phyloP scores from a whole-genome alignment of 2,329 filamentous ascomycete genomes.

The Paecilomyces sp. region DNA sequence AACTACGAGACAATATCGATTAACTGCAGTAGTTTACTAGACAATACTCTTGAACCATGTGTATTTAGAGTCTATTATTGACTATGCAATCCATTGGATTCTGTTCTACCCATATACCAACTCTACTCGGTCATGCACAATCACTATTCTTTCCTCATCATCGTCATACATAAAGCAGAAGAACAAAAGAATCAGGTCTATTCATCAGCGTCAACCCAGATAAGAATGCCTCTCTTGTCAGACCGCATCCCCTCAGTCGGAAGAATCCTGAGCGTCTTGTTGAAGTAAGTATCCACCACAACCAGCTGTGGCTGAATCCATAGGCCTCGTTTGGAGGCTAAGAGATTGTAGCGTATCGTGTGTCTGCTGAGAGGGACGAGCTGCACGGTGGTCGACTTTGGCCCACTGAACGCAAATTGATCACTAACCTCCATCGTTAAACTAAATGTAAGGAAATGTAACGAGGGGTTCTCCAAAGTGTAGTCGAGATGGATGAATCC shows the following conservation, averaged over 20 bases:
- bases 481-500: slow-evolving; percentile 48
- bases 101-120: background rate
- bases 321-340: slow-evolving; percentile 56
- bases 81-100: background rate
- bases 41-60: background rate
- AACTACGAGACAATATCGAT: too few species aligned
- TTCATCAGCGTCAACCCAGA: slow-evolving; percentile 38
- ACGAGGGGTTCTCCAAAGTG: slow-evolving; percentile 87
- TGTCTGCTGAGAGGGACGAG: slow-evolving; percentile 75
- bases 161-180: background rate
- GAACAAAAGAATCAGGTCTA: slow-evolving; percentile 4
- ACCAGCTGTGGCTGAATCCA: slow-evolving; percentile 69
- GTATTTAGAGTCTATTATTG: background rate
- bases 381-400: slow-evolving; percentile 73
- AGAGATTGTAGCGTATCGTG: slow-evolving; percentile 63
- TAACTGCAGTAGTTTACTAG: too few species aligned
- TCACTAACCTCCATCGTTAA: slow-evolving; percentile 87
- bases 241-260: slow-evolving; percentile 62
- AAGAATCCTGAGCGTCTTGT: slow-evolving; percentile 76
- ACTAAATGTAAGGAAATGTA: slow-evolving; percentile 90
- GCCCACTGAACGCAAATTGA: slow-evolving; percentile 85
- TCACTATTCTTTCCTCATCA: background rate
- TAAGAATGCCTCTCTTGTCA: slow-evolving; percentile 46
- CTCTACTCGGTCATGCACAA: background rate
- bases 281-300: slow-evolving; percentile 86